Percentiles rank a stretch among this genome's conserved stretches.
Conservation (phyloP, 179 eudicot genomes). For the Drosera spatulata region DNA sequence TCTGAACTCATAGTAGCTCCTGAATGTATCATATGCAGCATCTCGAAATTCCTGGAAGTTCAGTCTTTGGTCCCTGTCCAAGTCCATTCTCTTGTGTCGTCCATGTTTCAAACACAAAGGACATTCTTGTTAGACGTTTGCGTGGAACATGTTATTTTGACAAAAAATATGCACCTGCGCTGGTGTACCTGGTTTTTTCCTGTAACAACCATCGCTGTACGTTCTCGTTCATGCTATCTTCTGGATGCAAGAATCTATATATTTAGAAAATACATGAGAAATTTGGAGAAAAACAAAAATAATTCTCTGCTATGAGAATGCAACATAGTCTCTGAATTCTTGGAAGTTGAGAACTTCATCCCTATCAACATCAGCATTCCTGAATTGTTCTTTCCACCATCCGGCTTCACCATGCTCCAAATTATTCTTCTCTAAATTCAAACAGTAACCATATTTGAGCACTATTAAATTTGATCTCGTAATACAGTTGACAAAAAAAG, state of each 20-base stretch:
- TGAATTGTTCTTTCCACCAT: conserved; percentile 48
- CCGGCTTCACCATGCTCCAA: conserved; percentile 28
- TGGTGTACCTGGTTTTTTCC: conserved; percentile 24
- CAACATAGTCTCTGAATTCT: conserved; percentile 16
- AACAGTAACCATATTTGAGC: background rate
- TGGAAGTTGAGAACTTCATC: conserved; percentile 17
- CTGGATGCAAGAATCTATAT: conserved; percentile 40
- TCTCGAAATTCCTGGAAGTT: conserved; percentile 23
- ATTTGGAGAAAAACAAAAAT: background rate
- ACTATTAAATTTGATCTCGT: no score
- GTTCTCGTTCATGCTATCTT: conserved; percentile 20
- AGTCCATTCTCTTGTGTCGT: conserved; percentile 22
- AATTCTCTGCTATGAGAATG: conserved; percentile 8
- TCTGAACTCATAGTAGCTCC: conserved; percentile 19
- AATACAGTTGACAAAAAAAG: background rate
- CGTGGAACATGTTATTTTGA: background rate
- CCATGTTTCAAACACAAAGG: background rate
- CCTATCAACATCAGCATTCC: conserved; percentile 26
- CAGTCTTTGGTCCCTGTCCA: conserved; percentile 20
- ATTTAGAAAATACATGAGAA: background rate
- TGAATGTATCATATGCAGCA: conserved; percentile 24
- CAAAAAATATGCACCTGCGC: background rate
- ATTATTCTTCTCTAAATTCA: conserved; percentile 19
- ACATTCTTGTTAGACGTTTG: background rate
- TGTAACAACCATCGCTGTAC: conserved; percentile 24